These are phyloP conservation scores for Globisporangium cylindrosporum DNA, from an alignment of 352 stramenopile genomes.

Conservation along the genomic window DNA sequence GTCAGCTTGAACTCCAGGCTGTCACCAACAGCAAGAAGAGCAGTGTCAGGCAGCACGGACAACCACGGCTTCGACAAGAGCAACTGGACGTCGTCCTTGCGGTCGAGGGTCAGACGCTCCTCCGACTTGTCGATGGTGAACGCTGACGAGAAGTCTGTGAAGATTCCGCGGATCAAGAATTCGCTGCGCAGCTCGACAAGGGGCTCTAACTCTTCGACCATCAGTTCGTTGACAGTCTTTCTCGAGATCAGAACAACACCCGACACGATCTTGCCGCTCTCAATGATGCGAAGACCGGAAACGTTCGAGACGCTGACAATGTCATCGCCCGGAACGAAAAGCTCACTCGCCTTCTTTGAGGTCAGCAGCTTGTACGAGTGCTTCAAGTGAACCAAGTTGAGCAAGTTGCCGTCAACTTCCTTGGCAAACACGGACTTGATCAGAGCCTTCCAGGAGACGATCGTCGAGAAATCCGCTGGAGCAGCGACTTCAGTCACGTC, in stretches of 20 bases:
- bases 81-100: conserved; percentile 47
- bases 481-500: conserved; percentile 25
- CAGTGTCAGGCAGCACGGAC: conserved; percentile 23
- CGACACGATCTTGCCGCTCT: conserved; percentile 78
- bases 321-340: conserved; percentile 65
- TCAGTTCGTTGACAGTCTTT: conserved; percentile 44
- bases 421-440: conserved; percentile 84
- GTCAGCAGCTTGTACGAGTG: conserved; percentile 81
- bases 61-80: conserved; percentile 72
- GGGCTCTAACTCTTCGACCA: conserved; percentile 58
- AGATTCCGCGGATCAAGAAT: conserved; percentile 83
- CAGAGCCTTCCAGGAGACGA: conserved; percentile 76
- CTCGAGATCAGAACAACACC: conserved; percentile 66
- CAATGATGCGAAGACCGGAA: conserved; percentile 67
- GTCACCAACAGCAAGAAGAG: conserved; percentile 38
- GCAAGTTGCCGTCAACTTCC: conserved; percentile 77
- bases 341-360: conserved; percentile 16
- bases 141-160: conserved; percentile 69
- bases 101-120: conserved; percentile 37
- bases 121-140: conserved; percentile 57
- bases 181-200: conserved; percentile 77
- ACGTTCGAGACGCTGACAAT: conserved; percentile 75
- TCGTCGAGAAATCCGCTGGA: conserved; percentile 74
- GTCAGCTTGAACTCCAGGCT: conserved; percentile 45
- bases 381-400: conserved; percentile 81